Evolutionary conservation across 1,139 yeast genomes (phyloP), one percentile per base, ranked within the genome.

Genomic region (Scheffersomyces lignicola): DNA sequence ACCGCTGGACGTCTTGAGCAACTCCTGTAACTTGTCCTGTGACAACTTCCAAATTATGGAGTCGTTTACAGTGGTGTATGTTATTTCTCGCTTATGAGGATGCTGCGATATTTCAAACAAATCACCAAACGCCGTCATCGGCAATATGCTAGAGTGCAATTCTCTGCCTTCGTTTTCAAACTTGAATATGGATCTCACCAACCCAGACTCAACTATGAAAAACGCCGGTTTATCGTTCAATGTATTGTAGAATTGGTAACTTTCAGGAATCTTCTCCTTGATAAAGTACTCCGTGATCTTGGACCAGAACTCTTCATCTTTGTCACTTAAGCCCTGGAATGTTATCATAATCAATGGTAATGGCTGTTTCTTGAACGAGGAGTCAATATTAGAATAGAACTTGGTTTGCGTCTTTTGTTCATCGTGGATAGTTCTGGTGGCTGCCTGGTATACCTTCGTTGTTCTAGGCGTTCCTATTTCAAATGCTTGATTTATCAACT

Each of bases 121-220:
- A 54, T 83, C 89, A 3, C 98, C 98, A 58, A 89, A 86, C 4
- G 95, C 82, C 0, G 97, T 89, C 44, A 89, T 79, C n/a, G 96
- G 95, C 22, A 92, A 73, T 38, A 90, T 77, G 12, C 88, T 82
- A 42, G 92, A 92, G 38, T 75, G 76, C 24, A 90, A 71, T 29
- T 75, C 77, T 3, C 85, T 75, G 45, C 73, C 73, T 45, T 73
- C 69, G 47, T 71, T 56, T 43, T 72, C 70, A 70, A 78, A 51
- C 62, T 70, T 59, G 66, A 81, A 43, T 54, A 63, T 76, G 3
- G 87, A 79, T 28, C 83, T 74, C 29, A 92, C 68, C 26, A 87
- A 69, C 1, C 98, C 98, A 2, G 80, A 69, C 50, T 90, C 97
- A 13, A 92, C 82, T 13, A 86, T 57, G 52, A 84, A 83, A 43